Conservation (phyloP, 2,329 filamentous ascomycete species). For the Arthroderma uncinatum region DNA sequence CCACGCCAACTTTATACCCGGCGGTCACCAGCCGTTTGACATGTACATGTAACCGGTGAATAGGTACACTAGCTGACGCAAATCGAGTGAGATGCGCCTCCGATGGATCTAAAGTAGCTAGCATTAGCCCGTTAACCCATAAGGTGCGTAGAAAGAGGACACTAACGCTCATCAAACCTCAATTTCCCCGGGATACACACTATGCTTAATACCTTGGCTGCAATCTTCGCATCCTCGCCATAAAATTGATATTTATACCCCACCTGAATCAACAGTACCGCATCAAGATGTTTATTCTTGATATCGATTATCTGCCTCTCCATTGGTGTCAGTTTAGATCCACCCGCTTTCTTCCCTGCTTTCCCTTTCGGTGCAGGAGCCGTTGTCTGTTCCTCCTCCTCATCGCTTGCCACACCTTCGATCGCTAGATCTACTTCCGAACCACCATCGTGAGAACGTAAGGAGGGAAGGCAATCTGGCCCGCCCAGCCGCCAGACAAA, state of each 20-base stretch:
- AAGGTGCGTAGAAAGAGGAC: not conserved
- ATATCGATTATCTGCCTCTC: slow-evolving; percentile 89
- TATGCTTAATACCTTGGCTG: slow-evolving; percentile 83
- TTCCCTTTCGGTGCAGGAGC: slow-evolving; percentile 42
- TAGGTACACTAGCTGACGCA: slow-evolving; percentile 89
- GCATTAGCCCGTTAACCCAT: slow-evolving; percentile 10
- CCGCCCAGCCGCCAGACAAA: slow-evolving; percentile 87
- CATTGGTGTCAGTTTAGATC: slow-evolving; percentile 85
- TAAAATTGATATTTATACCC: slow-evolving; percentile 98
- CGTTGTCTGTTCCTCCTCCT: slow-evolving; percentile 39
- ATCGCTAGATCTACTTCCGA: slow-evolving; percentile 48
- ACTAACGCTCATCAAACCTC: slow-evolving; percentile 75
- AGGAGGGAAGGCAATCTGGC: slow-evolving; percentile 62
- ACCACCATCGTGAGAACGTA: slow-evolving; percentile 46
- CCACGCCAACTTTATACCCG: slow-evolving; percentile 91
- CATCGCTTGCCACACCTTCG: slow-evolving; percentile 50
- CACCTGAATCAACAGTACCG: slow-evolving; percentile 82
- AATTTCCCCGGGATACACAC: slow-evolving; percentile 95
- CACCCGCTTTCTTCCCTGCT: slow-evolving; percentile 54
- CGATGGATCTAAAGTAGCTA: slow-evolving; percentile 51
- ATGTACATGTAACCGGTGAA: slow-evolving; percentile 82
- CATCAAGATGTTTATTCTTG: slow-evolving; percentile 82
- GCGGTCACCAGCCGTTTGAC: slow-evolving; percentile 85
- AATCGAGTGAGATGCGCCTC: slow-evolving; percentile 88
- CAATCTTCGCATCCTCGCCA: slow-evolving; percentile 81